phyloP scores from a whole-genome alignment of 331 rosid genomes.

The Erythrophleum ivorense region DNA sequence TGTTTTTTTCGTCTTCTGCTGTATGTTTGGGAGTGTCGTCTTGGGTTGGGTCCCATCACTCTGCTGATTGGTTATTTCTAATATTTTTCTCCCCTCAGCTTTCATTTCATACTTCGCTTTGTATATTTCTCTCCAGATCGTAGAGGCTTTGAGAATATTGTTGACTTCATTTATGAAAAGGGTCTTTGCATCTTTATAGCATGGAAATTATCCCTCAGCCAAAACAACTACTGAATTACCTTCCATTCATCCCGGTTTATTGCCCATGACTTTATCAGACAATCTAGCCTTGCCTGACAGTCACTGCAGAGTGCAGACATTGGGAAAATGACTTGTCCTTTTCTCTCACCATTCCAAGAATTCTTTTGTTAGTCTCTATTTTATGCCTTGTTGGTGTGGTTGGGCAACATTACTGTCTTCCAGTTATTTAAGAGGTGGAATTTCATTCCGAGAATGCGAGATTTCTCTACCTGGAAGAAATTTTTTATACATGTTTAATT shows the following conservation, averaged over 20 bases:
- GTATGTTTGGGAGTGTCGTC: too few relatives aligned
- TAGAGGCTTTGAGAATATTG: not conserved
- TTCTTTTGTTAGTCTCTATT: not conserved
- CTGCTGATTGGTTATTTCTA: not conserved
- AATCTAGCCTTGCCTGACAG: slow-evolving; percentile 20
- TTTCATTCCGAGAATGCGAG: slow-evolving; percentile 13
- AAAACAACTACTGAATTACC: slow-evolving; percentile 15
- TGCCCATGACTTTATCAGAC: slow-evolving; percentile 20
- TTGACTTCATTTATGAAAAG: slow-evolving; percentile 6
- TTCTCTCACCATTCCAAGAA: not conserved
- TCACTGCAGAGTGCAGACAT: not conserved
- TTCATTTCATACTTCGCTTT: not conserved
- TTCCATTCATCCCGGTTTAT: not conserved
- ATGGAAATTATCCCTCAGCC: not conserved
- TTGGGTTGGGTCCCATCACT: too few relatives aligned
- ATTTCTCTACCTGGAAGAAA: slow-evolving; percentile 19
- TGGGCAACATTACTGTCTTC: slow-evolving; percentile 29
- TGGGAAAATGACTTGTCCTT: slow-evolving; percentile 7
- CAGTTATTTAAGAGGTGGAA: slow-evolving; percentile 14
- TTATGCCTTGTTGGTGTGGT: slow-evolving; percentile 11
- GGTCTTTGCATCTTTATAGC: not conserved
- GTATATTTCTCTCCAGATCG: slow-evolving; percentile 4
- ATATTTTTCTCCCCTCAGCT: not conserved
- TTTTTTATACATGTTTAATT: not conserved
- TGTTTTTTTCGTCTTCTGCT: too few relatives aligned